A percentile compares a stretch with the other conserved stretches of the same genome.
Conservation (phyloP, 805 yeast genomes). For the Dipodascus albidus region DNA sequence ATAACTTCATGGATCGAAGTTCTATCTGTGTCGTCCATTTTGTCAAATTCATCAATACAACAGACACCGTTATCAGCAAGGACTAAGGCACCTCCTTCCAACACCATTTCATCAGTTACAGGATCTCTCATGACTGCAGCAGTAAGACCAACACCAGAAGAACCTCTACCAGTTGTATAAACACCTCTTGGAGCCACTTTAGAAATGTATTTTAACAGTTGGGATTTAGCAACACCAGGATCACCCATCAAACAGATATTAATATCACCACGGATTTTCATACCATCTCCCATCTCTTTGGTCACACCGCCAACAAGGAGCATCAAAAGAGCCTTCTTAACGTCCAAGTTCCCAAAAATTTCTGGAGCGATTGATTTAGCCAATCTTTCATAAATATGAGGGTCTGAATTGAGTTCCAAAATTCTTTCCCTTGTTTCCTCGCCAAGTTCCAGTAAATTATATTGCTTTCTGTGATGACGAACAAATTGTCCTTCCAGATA, state of each 20-base stretch:
- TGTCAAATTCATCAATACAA: conserved; percentile 97
- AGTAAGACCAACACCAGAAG: conserved; percentile 97
- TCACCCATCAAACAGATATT: conserved; percentile 91
- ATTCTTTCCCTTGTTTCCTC: conserved; percentile 47
- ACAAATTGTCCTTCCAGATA: conserved; percentile 81
- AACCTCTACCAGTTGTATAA: conserved; percentile 96
- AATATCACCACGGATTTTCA: conserved; percentile 93
- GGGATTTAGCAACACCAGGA: conserved; percentile 96
- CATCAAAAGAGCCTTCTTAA: conserved; percentile 78
- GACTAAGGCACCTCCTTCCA: conserved; percentile 94
- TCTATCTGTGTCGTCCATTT: conserved; percentile 89
- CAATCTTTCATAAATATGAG: conserved; percentile 66
- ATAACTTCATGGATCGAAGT: conserved; percentile 95
- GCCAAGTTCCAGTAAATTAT: conserved; percentile 51
- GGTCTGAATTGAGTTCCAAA: conserved; percentile 40
- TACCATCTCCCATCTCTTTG: conserved; percentile 90
- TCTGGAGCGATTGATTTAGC: conserved; percentile 95
- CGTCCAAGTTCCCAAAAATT: conserved; percentile 87
- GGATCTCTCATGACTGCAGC: conserved; percentile 93
- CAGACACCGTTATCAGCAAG: conserved; percentile 97
- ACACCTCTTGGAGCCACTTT: conserved; percentile 97
- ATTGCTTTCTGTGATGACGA: conserved; percentile 80
- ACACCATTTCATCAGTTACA: conserved; percentile 84
- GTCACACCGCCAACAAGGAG: conserved; percentile 92
- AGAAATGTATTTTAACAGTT: conserved; percentile 86